A percentile compares a stretch with the other conserved stretches of the same genome.
These are phyloP conservation scores for Mycena venus DNA, from an alignment of 768 basidiomycete species.

Conservation along the genomic window DNA sequence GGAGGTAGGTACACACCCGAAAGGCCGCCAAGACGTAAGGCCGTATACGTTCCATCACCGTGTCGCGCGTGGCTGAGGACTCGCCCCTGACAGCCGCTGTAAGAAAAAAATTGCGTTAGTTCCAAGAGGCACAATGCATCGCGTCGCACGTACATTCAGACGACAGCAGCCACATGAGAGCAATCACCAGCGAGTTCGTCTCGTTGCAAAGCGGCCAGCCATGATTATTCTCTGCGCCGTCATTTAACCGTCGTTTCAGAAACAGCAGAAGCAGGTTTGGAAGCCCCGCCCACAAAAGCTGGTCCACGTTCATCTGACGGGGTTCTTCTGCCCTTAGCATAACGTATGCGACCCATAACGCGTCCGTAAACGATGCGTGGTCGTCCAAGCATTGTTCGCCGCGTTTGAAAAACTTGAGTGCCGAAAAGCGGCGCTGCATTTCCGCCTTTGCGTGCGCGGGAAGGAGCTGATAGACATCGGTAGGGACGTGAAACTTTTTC, in stretches of 20 bases:
- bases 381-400: constrained; percentile 43
- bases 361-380: constrained; percentile 54
- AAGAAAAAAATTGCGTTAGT: constrained; percentile 40
- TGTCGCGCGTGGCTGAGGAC: constrained; percentile 26
- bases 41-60: constrained; percentile 23
- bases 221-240: constrained; percentile 44
- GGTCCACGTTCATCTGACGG: constrained; percentile 59
- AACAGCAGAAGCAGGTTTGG: constrained; percentile 55
- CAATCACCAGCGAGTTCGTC: constrained; percentile 59
- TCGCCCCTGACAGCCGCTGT: constrained; percentile 27
- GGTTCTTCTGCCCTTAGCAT: constrained; percentile 71
- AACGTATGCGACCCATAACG: constrained; percentile 65
- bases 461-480: constrained; percentile 55
- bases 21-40: constrained; percentile 36
- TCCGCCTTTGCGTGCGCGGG: constrained; percentile 57
- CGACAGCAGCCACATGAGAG: constrained; percentile 62
- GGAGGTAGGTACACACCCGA: constrained; percentile 17
- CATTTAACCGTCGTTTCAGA: constrained; percentile 37
- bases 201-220: constrained; percentile 66
- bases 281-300: constrained; percentile 59
- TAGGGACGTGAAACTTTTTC: constrained; percentile 62
- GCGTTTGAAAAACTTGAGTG: constrained; percentile 60
- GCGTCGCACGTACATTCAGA: constrained; percentile 55
- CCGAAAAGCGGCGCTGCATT: constrained; percentile 57
- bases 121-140: constrained; percentile 21